Evolutionary conservation across 495 filamentous ascomycete genomes (phyloP).

Genomic region (Pseudoneurospora amorphoporcata): DNA sequence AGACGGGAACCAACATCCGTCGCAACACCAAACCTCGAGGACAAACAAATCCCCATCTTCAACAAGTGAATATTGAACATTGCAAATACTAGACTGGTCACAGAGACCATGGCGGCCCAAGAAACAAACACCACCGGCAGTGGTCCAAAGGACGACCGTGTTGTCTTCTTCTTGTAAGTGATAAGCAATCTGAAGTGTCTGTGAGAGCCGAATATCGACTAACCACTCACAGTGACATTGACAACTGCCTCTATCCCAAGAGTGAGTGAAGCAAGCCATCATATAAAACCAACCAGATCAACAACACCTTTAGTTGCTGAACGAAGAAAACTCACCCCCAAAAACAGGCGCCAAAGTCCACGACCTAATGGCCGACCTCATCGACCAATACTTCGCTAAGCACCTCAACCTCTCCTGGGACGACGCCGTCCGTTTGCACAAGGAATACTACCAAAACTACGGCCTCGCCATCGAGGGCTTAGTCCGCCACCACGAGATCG

Average conservation of each 20-base stretch:
- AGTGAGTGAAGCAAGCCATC: conserved; percentile 34
- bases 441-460: conserved; percentile 89
- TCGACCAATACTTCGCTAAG: conserved; percentile 71
- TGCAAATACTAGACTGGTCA: neutral
- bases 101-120: neutral
- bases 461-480: conserved; percentile 94
- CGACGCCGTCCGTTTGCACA: conserved; percentile 73
- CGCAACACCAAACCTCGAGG: neutral
- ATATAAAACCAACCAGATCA: neutral
- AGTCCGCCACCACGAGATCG: conserved; percentile 88
- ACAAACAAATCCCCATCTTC: neutral
- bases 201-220: neutral
- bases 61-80: neutral
- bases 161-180: conserved; percentile 40
- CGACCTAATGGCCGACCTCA: conserved; percentile 62
- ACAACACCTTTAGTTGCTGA: neutral
- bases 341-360: conserved; percentile 53
- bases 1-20: neutral
- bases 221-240: conserved; percentile 56
- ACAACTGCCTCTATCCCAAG: conserved; percentile 80
- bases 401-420: conserved; percentile 61
- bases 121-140: neutral
- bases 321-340: neutral
- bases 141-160: conserved; percentile 11
- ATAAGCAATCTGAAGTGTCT: neutral